A percentile compares a stretch with the other conserved stretches of the same genome.
Conservation (phyloP, 106 monocot genomes). For the Phalaenopsis aphrodite region DNA sequence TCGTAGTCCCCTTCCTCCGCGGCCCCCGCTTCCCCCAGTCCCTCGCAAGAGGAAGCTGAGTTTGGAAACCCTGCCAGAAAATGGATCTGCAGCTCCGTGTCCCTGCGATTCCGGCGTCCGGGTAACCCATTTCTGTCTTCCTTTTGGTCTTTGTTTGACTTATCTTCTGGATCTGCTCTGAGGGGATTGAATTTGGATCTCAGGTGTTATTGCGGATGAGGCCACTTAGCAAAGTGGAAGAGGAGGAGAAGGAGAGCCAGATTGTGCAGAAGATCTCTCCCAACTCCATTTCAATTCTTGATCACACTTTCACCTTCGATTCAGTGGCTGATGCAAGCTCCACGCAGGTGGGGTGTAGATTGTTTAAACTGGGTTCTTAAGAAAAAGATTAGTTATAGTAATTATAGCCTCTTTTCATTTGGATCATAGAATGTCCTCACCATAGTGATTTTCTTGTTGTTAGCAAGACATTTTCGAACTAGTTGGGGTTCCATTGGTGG, state of each 20-base stretch:
- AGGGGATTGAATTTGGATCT: not conserved
- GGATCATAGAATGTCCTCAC: not conserved
- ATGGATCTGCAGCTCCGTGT: constrained; percentile 6
- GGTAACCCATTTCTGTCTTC: constrained; percentile 19
- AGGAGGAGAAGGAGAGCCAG: constrained; percentile 49
- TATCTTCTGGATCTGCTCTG: not conserved
- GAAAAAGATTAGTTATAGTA: not conserved
- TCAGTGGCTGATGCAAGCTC: constrained; percentile 66
- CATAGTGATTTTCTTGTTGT: not conserved
- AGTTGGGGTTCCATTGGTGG: constrained; percentile 89
- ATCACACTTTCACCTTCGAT: constrained; percentile 87
- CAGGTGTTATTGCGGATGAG: constrained; percentile 84
- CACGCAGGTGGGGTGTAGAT: constrained; percentile 46
- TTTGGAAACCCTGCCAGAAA: constrained; percentile 32
- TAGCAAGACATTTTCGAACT: constrained; percentile 85
- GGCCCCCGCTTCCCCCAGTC: constrained; percentile 35
- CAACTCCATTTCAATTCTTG: constrained; percentile 56
- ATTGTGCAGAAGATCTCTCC: constrained; percentile 58
- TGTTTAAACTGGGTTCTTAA: not conserved
- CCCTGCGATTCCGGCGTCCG: constrained; percentile 72
- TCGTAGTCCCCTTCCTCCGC: constrained; percentile 73
- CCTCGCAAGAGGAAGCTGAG: constrained; percentile 66
- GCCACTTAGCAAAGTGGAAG: constrained; percentile 55
- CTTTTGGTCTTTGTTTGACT: not conserved
- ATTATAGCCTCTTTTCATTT: not conserved